These are phyloP conservation scores for Moesziomyces globuligerus DNA, from an alignment of 1,284 basidiomycete species.

Conservation along the genomic window DNA sequence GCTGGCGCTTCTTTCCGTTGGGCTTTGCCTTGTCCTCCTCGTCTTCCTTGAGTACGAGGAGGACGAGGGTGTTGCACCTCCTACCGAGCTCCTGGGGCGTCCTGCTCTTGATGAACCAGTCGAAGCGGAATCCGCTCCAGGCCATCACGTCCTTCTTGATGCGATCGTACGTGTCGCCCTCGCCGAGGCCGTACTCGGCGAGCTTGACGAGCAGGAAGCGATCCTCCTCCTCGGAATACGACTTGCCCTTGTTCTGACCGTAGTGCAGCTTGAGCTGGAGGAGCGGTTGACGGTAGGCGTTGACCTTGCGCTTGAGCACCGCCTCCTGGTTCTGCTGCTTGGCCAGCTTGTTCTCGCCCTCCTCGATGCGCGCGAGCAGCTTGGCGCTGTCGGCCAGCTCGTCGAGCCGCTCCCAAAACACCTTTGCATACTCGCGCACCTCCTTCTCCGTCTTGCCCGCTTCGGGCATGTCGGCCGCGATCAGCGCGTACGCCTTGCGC, in stretches of 20 bases:
- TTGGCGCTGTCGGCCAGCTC: conserved; percentile 72
- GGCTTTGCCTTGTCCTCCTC: conserved; percentile 68
- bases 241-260: conserved; percentile 77
- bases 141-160: conserved; percentile 97
- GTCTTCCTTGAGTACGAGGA: conserved; percentile 86
- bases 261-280: conserved; percentile 63
- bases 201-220: conserved; percentile 91
- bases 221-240: conserved; percentile 96
- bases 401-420: conserved; percentile 90
- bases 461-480: conserved; percentile 80
- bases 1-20: conserved; percentile 20
- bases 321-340: conserved; percentile 59
- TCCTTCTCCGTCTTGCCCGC: conserved; percentile 78
- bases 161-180: conserved; percentile 91
- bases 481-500: conserved; percentile 79
- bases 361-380: conserved; percentile 61
- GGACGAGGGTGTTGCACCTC: conserved; percentile 86
- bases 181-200: conserved; percentile 88
- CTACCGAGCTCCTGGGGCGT: conserved; percentile 90
- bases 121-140: conserved; percentile 89
- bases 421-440: conserved; percentile 81
- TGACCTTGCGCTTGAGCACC: conserved; percentile 53
- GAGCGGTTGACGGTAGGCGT: conserved; percentile 48
- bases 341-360: conserved; percentile 60
- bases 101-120: conserved; percentile 98